A percentile compares a stretch with the other conserved stretches of the same genome.
These are phyloP conservation scores for Trametes polyzona DNA, from an alignment of 1,284 basidiomycete species.

Conservation along the genomic window DNA sequence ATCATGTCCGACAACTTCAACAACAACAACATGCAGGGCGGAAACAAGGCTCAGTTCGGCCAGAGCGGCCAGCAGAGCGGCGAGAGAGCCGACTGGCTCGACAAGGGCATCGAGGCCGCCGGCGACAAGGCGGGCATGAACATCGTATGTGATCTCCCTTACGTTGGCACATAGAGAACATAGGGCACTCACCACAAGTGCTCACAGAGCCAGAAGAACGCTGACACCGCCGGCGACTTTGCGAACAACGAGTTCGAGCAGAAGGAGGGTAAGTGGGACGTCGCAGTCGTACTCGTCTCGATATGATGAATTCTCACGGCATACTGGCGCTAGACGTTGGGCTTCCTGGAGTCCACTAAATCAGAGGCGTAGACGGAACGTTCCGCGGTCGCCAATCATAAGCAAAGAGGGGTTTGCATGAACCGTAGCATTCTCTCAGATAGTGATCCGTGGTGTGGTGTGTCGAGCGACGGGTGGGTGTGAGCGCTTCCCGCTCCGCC, in stretches of 20 bases:
- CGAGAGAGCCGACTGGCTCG: constrained; percentile 37
- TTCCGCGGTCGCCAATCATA: no score
- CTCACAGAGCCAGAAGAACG: constrained; percentile 28
- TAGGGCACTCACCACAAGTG: neutral
- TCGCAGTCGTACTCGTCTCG: neutral
- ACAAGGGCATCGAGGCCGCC: constrained; percentile 33
- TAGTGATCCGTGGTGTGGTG: no score
- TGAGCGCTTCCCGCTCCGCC: no score
- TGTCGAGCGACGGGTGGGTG: no score
- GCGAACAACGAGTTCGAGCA: constrained; percentile 31
- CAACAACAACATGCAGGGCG: constrained; percentile 4
- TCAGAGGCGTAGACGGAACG: neutral
- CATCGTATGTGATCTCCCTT: constrained; percentile 27
- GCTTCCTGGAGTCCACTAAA: constrained; percentile 15
- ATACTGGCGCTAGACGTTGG: neutral
- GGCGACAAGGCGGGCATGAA: constrained; percentile 34
- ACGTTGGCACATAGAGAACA: no score
- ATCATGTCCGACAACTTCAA: constrained; percentile 12
- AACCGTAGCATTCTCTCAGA: no score
- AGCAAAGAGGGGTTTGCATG: no score
- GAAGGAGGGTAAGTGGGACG: constrained; percentile 23
- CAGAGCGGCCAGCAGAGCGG: constrained; percentile 15
- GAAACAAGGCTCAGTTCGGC: constrained; percentile 5
- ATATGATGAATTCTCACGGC: neutral
- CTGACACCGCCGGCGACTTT: constrained; percentile 32